Evolutionary conservation across 2,329 filamentous ascomycete species (phyloP).

Genomic region (Macrophomina tecta): DNA sequence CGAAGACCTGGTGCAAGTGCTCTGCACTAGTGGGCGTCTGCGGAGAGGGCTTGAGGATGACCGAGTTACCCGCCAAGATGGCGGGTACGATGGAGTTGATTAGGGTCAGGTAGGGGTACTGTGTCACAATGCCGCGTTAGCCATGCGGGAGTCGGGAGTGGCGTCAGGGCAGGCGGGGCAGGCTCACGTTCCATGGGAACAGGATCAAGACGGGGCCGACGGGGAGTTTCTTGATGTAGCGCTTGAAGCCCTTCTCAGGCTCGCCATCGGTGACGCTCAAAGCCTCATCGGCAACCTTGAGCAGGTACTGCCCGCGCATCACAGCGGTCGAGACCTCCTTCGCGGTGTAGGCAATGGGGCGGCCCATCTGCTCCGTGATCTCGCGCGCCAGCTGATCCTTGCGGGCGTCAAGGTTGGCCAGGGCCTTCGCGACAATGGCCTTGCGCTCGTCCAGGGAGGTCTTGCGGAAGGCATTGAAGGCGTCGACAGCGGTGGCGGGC

Average conservation of each 20-base stretch:
- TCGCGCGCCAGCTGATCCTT: slow-evolving; percentile 83
- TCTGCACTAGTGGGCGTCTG: slow-evolving; percentile 94
- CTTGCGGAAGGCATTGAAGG: slow-evolving; percentile 78
- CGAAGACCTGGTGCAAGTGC: slow-evolving; percentile 77
- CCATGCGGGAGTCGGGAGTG: slow-evolving; percentile 33
- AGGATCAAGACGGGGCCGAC: slow-evolving; percentile 87
- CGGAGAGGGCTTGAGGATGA: slow-evolving; percentile 93
- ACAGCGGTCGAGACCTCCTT: slow-evolving; percentile 86
- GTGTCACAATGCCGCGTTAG: slow-evolving; percentile 28
- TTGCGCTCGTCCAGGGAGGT: slow-evolving; percentile 78
- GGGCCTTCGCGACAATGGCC: slow-evolving; percentile 78
- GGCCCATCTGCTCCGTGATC: slow-evolving; percentile 92
- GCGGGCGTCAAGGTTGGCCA: slow-evolving; percentile 71
- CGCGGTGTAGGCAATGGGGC: slow-evolving; percentile 84
- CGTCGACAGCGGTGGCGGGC: slow-evolving; percentile 73
- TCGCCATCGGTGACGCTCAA: slow-evolving; percentile 83
- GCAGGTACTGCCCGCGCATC: slow-evolving; percentile 82
- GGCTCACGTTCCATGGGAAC: slow-evolving; percentile 93
- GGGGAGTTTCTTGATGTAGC: slow-evolving; percentile 87
- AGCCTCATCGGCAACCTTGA: slow-evolving; percentile 80
- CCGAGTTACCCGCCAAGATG: slow-evolving; percentile 86
- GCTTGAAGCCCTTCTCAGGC: slow-evolving; percentile 83
- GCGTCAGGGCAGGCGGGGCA: slow-evolving; percentile 23
- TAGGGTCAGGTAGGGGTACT: slow-evolving; percentile 95
- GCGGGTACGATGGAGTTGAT: slow-evolving; percentile 92